Percentiles rank a stretch among this genome's conserved stretches.
These are phyloP conservation scores for Torulaspora indica DNA, from an alignment of 805 yeast genomes.

Conservation along the genomic window DNA sequence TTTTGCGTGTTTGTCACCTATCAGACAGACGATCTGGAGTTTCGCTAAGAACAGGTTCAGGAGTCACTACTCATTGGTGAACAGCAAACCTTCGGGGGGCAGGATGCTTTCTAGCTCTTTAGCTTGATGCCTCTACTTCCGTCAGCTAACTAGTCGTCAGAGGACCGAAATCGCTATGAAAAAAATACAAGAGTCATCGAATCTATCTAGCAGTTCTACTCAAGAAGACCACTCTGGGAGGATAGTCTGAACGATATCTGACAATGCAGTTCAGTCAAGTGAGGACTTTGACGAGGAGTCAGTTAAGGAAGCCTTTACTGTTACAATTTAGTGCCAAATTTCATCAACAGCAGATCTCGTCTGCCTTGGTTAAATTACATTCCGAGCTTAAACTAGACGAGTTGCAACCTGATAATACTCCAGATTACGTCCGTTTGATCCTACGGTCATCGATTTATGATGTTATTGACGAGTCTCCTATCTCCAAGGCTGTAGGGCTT, in stretches of 20 bases:
- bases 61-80: too few relatives aligned
- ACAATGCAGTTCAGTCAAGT: conserved; percentile 7
- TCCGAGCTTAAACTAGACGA: conserved; percentile 42
- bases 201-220: not conserved
- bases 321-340: conserved; percentile 17
- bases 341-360: conserved; percentile 20
- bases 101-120: too few relatives aligned
- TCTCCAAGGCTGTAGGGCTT: conserved; percentile 67
- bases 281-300: conserved; percentile 3
- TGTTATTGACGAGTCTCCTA: conserved; percentile 86
- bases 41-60: too few relatives aligned
- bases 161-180: not conserved
- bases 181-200: not conserved
- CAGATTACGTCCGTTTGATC: conserved; percentile 91
- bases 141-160: too few relatives aligned
- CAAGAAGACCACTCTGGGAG: not conserved
- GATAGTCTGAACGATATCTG: not conserved
- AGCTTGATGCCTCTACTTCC: too few relatives aligned
- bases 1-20: too few relatives aligned
- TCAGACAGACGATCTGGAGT: too few relatives aligned
- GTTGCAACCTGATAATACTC: conserved; percentile 56
- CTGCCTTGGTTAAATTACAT: conserved; percentile 27
- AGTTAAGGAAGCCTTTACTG: conserved; percentile 3
- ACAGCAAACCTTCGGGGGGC: too few relatives aligned
- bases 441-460: conserved; percentile 92